Evolutionary conservation across 2,329 filamentous ascomycete species (phyloP).

Genomic region (Ascochyta koolunga): DNA sequence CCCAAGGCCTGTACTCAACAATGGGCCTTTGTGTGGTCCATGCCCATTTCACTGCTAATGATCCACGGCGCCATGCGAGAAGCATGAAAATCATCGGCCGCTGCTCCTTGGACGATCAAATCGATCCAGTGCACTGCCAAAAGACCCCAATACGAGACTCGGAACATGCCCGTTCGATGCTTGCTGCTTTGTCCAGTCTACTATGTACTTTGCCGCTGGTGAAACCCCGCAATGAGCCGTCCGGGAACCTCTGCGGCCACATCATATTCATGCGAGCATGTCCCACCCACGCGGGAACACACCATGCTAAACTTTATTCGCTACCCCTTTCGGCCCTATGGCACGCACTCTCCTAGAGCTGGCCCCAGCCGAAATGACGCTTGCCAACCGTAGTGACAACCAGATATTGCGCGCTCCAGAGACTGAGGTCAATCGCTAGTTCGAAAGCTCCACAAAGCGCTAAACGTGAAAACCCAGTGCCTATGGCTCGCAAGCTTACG

Average conservation of each 20-base stretch:
- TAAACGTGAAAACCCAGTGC: slow-evolving; percentile 37
- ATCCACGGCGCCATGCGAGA: slow-evolving; percentile 10
- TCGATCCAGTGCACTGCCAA: neutral
- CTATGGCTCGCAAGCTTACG: slow-evolving; percentile 26
- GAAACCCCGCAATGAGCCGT: neutral
- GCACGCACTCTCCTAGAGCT: slow-evolving; percentile 20
- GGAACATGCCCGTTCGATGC: neutral
- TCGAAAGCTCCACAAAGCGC: slow-evolving; percentile 42
- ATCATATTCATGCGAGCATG: neutral
- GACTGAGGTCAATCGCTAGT: slow-evolving; percentile 39
- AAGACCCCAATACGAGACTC: neutral
- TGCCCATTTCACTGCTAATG: neutral
- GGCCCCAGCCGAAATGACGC: slow-evolving; percentile 43
- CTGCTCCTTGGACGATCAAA: neutral
- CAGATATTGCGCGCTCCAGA: slow-evolving; percentile 45
- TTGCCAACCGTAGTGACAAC: slow-evolving; percentile 37
- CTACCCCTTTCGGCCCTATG: neutral
- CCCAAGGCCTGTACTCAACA: neutral
- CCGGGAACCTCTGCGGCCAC: neutral
- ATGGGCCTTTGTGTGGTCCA: too few relatives aligned
- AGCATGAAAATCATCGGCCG: slow-evolving; percentile 5
- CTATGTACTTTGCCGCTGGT: neutral
- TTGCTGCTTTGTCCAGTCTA: neutral
- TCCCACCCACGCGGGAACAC: neutral
- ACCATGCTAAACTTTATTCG: neutral